Evolutionary conservation across 352 stramenopile genomes (phyloP), one percentile per base, ranked within the genome.

Genomic region (Phytopythium vexans): DNA sequence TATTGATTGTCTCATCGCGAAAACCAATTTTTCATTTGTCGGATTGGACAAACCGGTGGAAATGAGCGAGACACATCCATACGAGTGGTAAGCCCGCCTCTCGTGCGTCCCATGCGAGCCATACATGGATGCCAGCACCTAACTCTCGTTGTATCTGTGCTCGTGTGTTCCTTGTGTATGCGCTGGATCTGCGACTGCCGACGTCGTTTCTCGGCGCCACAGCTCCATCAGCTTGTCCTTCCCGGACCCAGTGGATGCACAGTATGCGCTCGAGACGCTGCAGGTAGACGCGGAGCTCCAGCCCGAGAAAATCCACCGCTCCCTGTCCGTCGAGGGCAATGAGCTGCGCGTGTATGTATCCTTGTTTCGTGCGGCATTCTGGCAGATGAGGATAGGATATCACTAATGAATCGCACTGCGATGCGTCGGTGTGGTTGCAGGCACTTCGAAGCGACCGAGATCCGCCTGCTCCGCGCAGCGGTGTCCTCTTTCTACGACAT

Each of bases 401-500:
- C 21, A 2, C 21, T 27, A 27, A 27, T 27, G 21, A 27, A 27
- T 27, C 2, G 21, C 21, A 27, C 21, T 27, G 21, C 21, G 21
- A 27, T 40, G 35, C 16, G 6, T 12, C 16, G 5, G 2, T 58
- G 34, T 15, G 10, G 31, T 21, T 64, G 49, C 56, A 95, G 85
- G 37, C 79, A 87, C 57, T 92, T 93, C 57, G 64, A 89, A 54
- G 82, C 85, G 31, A 91, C 78, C 44, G 85, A 95, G 60, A 85
- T 92, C 51, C 82, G 85, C 48, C 62, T 95, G 54, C 66, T 95
- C 55, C 85, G 85, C 48, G 85, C 84, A 15, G 85, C 85, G 4
- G 85, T 92, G 41, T 89, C 82, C 31, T 95, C 85, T 8, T 95
- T 91, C 57, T 95, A 93, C 58, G 85, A 95, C 49, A 95, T 95